Evolutionary conservation across 306 rosid species (phyloP), one percentile per base, ranked within the genome.

Genomic region (Casuarina equisetifolia): DNA sequence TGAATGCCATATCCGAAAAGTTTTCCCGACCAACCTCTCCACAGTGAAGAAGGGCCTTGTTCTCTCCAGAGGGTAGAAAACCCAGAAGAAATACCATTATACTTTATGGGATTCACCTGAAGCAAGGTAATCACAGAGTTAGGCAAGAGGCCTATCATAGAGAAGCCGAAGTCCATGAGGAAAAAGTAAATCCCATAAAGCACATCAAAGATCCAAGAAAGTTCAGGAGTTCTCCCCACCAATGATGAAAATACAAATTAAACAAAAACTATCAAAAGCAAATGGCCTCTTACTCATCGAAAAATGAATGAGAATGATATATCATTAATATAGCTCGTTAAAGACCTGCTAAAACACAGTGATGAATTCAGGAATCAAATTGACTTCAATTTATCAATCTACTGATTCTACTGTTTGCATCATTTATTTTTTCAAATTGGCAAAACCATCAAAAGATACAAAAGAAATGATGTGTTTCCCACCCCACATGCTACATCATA

Each of bases 21-120:
- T 70, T 91, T 91, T 20, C 88, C 93, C 5, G 96, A 91, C 96
- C 96, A 91, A 70, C 96, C 96, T 81, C 96, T 91, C 93, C 93
- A 91, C 52, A 91, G 91, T 13, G 89, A 81, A 84, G 80, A 81
- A 39, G 91, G 90, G 44, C 96, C 96, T 75, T 85, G 83, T 74
- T 91, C 90, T 85, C 83, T 89, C 90, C 87, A 91, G 39, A 91
- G 87, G 78, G 81, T 84, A 20, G 90, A 77, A 32, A 91, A 72
- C 5, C 96, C 93, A 51, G 93, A 82, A 49, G 84, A 66, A 77
- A 89, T 89, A 71, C 83, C 80, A 49, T 83, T 85, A 72, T 87
- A 91, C 76, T 91, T 87, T 19, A 74, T 63, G 2, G 96, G 96
- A 76, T 91, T 82, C 50, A 89, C 92, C 92, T 90, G 39, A 39